Base-by-base conservation (phyloP, 2,329 filamentous ascomycete genomes). In the Colletotrichum gigasporum region DNA sequence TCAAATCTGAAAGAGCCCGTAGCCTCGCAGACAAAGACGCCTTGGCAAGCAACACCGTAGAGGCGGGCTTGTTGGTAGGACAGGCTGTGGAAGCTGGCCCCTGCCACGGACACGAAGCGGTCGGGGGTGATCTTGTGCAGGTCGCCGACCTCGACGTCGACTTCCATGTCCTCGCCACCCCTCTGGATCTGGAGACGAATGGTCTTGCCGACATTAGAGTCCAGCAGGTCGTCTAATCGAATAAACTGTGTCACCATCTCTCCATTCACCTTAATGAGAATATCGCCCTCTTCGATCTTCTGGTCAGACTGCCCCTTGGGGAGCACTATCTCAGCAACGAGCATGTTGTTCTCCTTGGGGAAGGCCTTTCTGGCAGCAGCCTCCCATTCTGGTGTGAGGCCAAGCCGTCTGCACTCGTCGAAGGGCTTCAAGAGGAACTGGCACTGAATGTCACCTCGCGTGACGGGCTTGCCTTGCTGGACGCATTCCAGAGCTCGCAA, bases 51-150 rank as follows among this genome's bases (percentile, higher is more conserved):
- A 62, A 99, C 94, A 32, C 94, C 95, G 75, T 97, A 98, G 4
- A 97, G 86, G 9, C 96, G 90, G n/a, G 96, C 94, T 78, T 98
- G 94, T 75, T 99, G 96, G 76, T 99, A 99, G 1, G 96, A 99
- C 16, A 99, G 83, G 74, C 97, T 89, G 80, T 99, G 96, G 82
- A 99, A 98, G 63, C 94, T 95, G 22, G 90, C 96, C 18, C 96
- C 96, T 41, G 94, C 93, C 42, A 98, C 95, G 4, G 94, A 93
- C 56, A 98, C 92, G 74, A 98, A 99, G 65, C 94, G 91, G 78
- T 97, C 94, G 12, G 96, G 96, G 3, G 96, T 98, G 75, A 99
- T 99, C 61, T 87, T 87, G 80, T 99, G 96, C 66, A 99, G 85
- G 75, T 99, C 92, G 50, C 92, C 94, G 44, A 98, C 94, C 54